Evolutionary conservation across 768 basidiomycete species (phyloP).

Genomic region (Phylloporus rhodoxanthus): DNA sequence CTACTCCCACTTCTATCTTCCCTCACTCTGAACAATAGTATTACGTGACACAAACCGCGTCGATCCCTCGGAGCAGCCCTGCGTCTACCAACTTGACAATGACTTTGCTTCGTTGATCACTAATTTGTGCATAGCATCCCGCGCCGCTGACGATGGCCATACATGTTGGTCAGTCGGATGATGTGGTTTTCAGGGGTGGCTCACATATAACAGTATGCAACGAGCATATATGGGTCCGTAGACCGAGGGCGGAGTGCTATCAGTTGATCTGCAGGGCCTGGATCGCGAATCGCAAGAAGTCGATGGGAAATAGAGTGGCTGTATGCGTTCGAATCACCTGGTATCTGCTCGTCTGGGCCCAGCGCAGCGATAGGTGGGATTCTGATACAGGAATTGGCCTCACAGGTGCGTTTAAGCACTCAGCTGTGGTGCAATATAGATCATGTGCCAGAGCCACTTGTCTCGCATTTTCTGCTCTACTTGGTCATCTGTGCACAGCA

Average conservation of each 20-base stretch:
- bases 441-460: too few relatives aligned
- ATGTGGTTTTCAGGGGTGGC: conserved; percentile 7
- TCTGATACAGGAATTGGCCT: neutral
- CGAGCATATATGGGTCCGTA: neutral
- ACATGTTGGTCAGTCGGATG: conserved; percentile 2
- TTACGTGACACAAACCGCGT: neutral
- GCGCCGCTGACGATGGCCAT: conserved; percentile 2
- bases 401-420: neutral
- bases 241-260: neutral
- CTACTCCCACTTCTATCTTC: too few relatives aligned
- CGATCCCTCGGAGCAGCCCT: neutral
- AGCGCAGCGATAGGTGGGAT: too few relatives aligned
- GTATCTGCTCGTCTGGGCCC: too few relatives aligned
- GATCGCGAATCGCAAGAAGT: neutral
- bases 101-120: neutral
- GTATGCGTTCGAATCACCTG: conserved; percentile 1
- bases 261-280: neutral
- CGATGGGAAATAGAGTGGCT: neutral
- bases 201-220: conserved; percentile 5
- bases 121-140: conserved; percentile 9
- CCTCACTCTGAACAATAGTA: too few relatives aligned
- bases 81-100: neutral
- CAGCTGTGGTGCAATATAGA: too few relatives aligned
- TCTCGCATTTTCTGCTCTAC: neutral
- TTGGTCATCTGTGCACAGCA: conserved; percentile 7